Conservation (phyloP, 192 early-diverging fungal species). For the Coemansia sp. region DNA sequence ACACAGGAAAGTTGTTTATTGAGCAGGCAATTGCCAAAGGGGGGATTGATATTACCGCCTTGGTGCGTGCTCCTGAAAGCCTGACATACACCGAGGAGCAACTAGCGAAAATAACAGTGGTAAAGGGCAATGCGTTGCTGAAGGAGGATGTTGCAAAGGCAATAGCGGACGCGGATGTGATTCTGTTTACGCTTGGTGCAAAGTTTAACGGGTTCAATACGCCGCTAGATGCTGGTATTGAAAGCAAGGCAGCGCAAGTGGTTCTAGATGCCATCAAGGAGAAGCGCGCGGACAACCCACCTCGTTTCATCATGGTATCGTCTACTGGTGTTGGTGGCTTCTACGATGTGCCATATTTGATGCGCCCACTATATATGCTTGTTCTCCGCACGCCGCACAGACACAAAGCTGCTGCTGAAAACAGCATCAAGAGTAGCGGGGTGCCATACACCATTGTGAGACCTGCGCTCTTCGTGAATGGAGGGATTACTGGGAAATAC, state of each 20-base stretch:
- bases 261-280: constrained; percentile 33
- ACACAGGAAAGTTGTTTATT: constrained; percentile 42
- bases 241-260: constrained; percentile 12
- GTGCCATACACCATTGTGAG: constrained; percentile 51
- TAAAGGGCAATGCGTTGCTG: constrained; percentile 51
- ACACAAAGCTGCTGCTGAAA: constrained; percentile 33
- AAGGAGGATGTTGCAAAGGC: constrained; percentile 32
- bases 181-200: constrained; percentile 47
- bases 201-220: constrained; percentile 14
- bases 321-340: constrained; percentile 37
- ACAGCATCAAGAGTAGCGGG: constrained; percentile 35
- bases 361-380: constrained; percentile 24
- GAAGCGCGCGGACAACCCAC: constrained; percentile 17
- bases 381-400: constrained; percentile 26
- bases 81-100: constrained; percentile 47
- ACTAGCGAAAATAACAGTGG: constrained; percentile 25
- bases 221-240: constrained; percentile 28
- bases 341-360: constrained; percentile 34
- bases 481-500: constrained; percentile 35
- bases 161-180: constrained; percentile 38
- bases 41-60: constrained; percentile 25
- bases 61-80: constrained; percentile 41
- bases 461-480: constrained; percentile 50
- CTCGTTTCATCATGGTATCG: constrained; percentile 47
- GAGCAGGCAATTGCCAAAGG: constrained; percentile 32